These are phyloP conservation scores for Globisporangium viniferum DNA, from an alignment of 352 stramenopile genomes.

Conservation along the genomic window DNA sequence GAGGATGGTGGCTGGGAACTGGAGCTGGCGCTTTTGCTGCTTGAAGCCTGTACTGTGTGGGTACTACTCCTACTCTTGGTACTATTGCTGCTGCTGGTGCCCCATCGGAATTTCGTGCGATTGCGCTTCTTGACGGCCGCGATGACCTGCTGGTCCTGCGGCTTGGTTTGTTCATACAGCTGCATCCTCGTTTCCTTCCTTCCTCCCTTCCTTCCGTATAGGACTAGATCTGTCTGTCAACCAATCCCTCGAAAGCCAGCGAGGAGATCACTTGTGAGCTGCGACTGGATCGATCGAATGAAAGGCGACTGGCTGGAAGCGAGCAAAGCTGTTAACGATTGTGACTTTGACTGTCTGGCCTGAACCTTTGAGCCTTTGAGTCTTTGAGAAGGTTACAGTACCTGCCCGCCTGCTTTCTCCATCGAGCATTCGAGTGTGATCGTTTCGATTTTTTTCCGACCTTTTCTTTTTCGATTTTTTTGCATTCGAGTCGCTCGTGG, in stretches of 20 bases:
- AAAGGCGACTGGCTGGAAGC: background rate
- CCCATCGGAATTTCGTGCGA: conserved; percentile 16
- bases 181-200: conserved; percentile 1
- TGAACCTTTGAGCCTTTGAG: too few species aligned
- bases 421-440: background rate
- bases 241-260: background rate
- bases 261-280: background rate
- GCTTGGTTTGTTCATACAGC: conserved; percentile 18
- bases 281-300: background rate
- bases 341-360: too few species aligned
- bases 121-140: conserved; percentile 17
- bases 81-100: conserved; percentile 5
- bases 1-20: background rate
- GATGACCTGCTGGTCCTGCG: conserved; percentile 11
- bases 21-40: background rate
- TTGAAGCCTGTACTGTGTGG: background rate
- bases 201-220: background rate
- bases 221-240: background rate
- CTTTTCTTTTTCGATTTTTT: background rate
- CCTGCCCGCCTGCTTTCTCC: background rate
- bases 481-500: too few species aligned
- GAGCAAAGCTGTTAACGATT: background rate
- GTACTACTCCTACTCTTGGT: background rate
- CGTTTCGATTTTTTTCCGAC: background rate
- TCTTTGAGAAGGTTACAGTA: too few species aligned